phyloP scores from a whole-genome alignment of 2,329 filamentous ascomycete genomes.

The Simplicillium aogashimaense region DNA sequence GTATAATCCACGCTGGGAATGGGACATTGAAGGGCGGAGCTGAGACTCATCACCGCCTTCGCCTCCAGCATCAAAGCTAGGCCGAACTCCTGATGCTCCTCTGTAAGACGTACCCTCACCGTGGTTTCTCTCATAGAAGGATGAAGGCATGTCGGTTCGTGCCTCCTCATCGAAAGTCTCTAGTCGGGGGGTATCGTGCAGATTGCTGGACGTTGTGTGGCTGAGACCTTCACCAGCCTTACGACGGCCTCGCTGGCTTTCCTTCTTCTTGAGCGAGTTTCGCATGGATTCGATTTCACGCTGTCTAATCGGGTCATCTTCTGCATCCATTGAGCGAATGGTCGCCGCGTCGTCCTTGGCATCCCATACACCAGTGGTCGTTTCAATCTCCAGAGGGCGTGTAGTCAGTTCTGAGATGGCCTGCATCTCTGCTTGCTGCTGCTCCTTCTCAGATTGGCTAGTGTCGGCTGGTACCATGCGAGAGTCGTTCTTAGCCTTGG shows the following conservation, averaged over 20 bases:
- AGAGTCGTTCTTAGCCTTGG: conserved; percentile 49
- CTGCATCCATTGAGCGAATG: conserved; percentile 12
- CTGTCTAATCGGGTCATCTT: conserved; percentile 20
- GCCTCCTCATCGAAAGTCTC: conserved; percentile 34
- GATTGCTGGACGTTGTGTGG: conserved; percentile 14
- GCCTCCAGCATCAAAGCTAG: no score
- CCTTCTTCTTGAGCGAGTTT: conserved; percentile 25
- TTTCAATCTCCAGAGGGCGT: conserved; percentile 16
- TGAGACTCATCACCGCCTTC: no score
- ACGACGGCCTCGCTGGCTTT: conserved; percentile 38
- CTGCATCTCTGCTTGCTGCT: conserved; percentile 26
- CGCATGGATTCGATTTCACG: conserved; percentile 28
- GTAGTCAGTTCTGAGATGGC: conserved; percentile 36
- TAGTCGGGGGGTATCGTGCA: conserved; percentile 17
- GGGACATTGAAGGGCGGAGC: no score
- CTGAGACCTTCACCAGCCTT: conserved; percentile 36
- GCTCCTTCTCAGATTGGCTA: conserved; percentile 16
- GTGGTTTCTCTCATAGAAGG: background rate
- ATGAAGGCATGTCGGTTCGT: conserved; percentile 20
- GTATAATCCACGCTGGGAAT: no score
- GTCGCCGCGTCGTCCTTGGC: conserved; percentile 15
- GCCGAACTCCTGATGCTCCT: no score
- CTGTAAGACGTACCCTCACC: no score
- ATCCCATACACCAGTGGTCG: conserved; percentile 12
- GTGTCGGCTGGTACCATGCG: conserved; percentile 49